These are phyloP conservation scores for Bruguiera hainesii DNA, from an alignment of 441 rosid species.

Conservation along the genomic window DNA sequence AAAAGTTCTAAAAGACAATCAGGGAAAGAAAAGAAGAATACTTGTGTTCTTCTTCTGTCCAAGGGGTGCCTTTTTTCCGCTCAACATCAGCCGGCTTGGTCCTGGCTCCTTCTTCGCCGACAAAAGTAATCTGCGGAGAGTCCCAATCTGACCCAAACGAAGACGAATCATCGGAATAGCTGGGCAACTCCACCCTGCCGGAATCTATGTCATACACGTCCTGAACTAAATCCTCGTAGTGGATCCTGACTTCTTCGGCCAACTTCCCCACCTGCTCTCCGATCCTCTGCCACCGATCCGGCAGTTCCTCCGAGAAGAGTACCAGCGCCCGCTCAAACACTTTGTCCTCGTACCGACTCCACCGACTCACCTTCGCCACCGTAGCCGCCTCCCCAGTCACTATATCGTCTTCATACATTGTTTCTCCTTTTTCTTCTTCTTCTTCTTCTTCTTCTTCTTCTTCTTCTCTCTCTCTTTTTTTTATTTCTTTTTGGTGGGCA, in stretches of 20 bases:
- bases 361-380: conserved; percentile 29
- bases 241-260: conserved; percentile 43
- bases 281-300: conserved; percentile 63
- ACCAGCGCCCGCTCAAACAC: conserved; percentile 64
- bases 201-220: conserved; percentile 68
- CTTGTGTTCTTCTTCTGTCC: conserved; percentile 83
- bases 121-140: conserved; percentile 40
- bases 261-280: conserved; percentile 46
- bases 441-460: not conserved
- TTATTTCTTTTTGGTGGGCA: conserved; percentile 1
- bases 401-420: conserved; percentile 20
- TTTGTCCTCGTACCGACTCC: conserved; percentile 72
- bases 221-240: conserved; percentile 47
- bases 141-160: conserved; percentile 8
- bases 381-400: not conserved
- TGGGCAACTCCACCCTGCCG: conserved; percentile 60
- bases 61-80: conserved; percentile 78
- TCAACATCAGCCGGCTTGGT: conserved; percentile 33
- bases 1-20: not conserved
- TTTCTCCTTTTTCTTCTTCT: not conserved
- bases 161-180: conserved; percentile 20
- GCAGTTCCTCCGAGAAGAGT: conserved; percentile 39
- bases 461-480: too few relatives aligned
- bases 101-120: conserved; percentile 17
- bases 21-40: conserved; percentile 12